Percentiles rank a stretch among this genome's conserved stretches.
Conservation (phyloP, 495 filamentous ascomycete genomes). For the Aspergillus leporis region DNA sequence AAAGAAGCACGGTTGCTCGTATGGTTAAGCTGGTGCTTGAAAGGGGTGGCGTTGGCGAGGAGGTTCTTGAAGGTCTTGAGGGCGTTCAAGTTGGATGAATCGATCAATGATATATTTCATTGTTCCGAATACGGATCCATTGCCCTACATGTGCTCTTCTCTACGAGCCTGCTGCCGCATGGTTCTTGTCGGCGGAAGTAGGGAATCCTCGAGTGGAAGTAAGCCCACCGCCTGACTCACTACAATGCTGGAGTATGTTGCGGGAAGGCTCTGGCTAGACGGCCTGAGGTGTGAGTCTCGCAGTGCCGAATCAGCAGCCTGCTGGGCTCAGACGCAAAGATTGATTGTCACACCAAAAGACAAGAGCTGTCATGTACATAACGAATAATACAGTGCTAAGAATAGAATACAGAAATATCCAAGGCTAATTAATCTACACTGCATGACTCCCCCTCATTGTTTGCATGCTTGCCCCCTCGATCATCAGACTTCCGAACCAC, state of each 20-base stretch:
- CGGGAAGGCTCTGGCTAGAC: neutral
- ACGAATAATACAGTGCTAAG: slow-evolving; percentile 2
- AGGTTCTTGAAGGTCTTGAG: slow-evolving; percentile 79
- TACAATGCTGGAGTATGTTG: neutral
- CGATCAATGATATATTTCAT: neutral
- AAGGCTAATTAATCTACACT: neutral
- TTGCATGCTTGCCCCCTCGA: neutral
- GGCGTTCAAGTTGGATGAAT: slow-evolving; percentile 46
- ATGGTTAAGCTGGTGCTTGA: slow-evolving; percentile 68
- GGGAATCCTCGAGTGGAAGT: neutral
- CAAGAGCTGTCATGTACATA: slow-evolving; percentile 3
- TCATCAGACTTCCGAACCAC: neutral
- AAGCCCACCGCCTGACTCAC: neutral
- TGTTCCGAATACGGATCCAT: neutral
- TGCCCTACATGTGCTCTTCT: neutral
- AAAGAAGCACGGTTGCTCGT: slow-evolving; percentile 62
- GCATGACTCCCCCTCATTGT: neutral
- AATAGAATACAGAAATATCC: neutral
- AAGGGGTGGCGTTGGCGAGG: slow-evolving; percentile 76
- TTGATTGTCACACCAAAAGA: neutral
- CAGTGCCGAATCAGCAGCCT: neutral
- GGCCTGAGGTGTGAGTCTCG: neutral
- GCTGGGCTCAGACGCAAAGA: neutral
- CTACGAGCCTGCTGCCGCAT: neutral
- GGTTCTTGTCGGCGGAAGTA: neutral